Conservation (phyloP, 805 yeast species). For the Kazachstania viticola region DNA sequence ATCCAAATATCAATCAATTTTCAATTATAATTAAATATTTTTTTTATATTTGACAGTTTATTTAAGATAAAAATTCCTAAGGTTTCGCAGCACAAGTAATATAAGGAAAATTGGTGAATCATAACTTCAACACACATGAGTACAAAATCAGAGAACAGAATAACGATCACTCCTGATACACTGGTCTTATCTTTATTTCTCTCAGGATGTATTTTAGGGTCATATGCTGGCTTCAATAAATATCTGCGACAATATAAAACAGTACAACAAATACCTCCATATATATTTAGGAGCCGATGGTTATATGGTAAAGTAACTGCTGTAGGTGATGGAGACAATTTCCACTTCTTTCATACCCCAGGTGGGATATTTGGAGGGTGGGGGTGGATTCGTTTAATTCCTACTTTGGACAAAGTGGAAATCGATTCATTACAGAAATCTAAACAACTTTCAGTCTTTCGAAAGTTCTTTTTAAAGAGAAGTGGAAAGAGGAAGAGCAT, state of each 20-base stretch:
- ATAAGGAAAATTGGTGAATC: too few species aligned
- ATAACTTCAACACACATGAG: too few species aligned
- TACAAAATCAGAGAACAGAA: too few species aligned
- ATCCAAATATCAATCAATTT: too few species aligned
- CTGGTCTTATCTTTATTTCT: too few species aligned
- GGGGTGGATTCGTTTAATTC: constrained; percentile 77
- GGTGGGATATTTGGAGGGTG: constrained; percentile 85
- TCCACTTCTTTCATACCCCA: constrained; percentile 85
- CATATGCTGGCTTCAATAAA: constrained; percentile 33
- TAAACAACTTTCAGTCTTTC: background rate
- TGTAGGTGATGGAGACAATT: constrained; percentile 94
- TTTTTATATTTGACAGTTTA: too few species aligned
- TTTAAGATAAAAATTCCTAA: too few species aligned
- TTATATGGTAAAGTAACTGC: constrained; percentile 68
- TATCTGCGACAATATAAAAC: constrained; percentile 40
- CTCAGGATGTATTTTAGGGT: constrained; percentile 27
- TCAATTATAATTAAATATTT: too few species aligned
- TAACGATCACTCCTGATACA: too few species aligned
- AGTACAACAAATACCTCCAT: constrained; percentile 39
- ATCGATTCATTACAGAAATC: background rate
- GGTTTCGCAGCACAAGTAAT: too few species aligned
- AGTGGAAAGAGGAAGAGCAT: constrained; percentile 1
- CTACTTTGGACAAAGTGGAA: constrained; percentile 30
- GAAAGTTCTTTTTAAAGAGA: background rate
- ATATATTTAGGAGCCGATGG: constrained; percentile 33